phyloP scores from a whole-genome alignment of 768 basidiomycete genomes.

The Rhodotorula toruloides region DNA sequence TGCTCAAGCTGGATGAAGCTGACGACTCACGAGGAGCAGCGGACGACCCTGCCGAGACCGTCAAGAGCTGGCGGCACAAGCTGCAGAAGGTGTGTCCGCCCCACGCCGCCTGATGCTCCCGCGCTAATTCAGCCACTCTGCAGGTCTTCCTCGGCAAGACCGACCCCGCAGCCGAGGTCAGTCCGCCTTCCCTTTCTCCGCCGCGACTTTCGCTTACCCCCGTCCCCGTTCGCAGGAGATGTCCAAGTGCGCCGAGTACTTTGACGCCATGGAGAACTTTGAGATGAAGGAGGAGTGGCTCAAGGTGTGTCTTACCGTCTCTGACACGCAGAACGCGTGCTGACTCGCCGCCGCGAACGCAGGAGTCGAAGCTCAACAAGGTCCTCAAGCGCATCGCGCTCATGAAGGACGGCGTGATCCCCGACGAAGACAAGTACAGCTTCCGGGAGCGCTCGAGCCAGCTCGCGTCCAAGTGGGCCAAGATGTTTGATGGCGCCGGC shows the following conservation, averaged over 20 bases:
- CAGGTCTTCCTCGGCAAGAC: constrained; percentile 41
- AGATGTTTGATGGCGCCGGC: neutral
- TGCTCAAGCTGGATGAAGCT: neutral
- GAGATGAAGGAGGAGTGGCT: constrained; percentile 42
- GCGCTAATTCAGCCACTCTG: constrained; percentile 1
- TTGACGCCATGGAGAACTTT: constrained; percentile 42
- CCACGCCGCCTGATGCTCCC: constrained; percentile 29
- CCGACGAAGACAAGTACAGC: constrained; percentile 47
- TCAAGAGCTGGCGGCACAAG: constrained; percentile 86
- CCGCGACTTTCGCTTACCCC: too few species aligned
- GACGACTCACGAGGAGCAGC: neutral
- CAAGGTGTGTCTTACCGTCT: constrained; percentile 23
- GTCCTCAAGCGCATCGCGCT: constrained; percentile 79
- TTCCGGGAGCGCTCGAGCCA: constrained; percentile 47
- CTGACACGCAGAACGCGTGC: neutral
- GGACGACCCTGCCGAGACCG: constrained; percentile 44
- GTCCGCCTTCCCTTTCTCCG: too few species aligned
- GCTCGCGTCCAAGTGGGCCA: constrained; percentile 44
- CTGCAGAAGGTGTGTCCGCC: constrained; percentile 61
- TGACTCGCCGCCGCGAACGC: neutral
- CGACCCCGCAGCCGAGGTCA: constrained; percentile 19
- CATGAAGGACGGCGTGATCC: constrained; percentile 44
- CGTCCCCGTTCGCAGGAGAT: constrained; percentile 28
- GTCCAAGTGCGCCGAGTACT: constrained; percentile 39
- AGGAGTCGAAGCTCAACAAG: constrained; percentile 78